Conservation (phyloP, 768 basidiomycete species). For the Amanita pseudoporphyria region DNA sequence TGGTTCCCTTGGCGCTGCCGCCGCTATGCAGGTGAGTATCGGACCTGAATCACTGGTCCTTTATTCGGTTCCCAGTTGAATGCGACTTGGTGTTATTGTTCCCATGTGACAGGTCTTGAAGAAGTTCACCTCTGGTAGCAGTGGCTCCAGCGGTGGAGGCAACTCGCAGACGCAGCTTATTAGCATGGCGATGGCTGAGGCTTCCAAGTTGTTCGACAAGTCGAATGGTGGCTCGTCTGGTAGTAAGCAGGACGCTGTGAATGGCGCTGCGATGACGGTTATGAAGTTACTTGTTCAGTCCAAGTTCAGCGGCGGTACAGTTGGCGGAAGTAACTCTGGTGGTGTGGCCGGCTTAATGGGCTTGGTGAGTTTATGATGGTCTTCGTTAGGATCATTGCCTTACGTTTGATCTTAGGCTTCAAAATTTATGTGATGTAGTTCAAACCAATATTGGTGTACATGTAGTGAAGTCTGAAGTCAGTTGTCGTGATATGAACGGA, state of each 20-base stretch:
- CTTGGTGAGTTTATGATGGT: slow-evolving; percentile 36
- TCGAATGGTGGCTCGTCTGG: slow-evolving; percentile 55
- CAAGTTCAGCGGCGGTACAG: slow-evolving; percentile 38
- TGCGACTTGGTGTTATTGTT: background rate
- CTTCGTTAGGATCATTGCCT: background rate
- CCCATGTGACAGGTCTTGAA: slow-evolving; percentile 42
- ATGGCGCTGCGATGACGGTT: slow-evolving; percentile 76
- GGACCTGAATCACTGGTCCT: background rate
- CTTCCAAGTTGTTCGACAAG: slow-evolving; percentile 63
- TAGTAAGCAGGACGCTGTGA: slow-evolving; percentile 77
- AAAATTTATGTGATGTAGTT: slow-evolving; percentile 13
- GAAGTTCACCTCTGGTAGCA: slow-evolving; percentile 49
- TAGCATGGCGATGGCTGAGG: slow-evolving; percentile 81
- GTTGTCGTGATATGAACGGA: too few species aligned
- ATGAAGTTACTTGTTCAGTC: slow-evolving; percentile 75
- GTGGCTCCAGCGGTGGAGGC: slow-evolving; percentile 23
- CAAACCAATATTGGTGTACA: too few species aligned
- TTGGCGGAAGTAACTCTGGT: slow-evolving; percentile 60
- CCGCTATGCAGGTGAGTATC: slow-evolving; percentile 54
- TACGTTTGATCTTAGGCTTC: slow-evolving; percentile 16
- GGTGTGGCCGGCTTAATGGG: slow-evolving; percentile 53
- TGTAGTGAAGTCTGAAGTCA: too few species aligned
- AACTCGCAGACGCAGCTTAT: slow-evolving; percentile 58
- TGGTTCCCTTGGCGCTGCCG: slow-evolving; percentile 61
- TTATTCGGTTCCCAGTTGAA: background rate